Evolutionary conservation across 768 basidiomycete species (phyloP).

Genomic region (Kwoniella botswanensis): DNA sequence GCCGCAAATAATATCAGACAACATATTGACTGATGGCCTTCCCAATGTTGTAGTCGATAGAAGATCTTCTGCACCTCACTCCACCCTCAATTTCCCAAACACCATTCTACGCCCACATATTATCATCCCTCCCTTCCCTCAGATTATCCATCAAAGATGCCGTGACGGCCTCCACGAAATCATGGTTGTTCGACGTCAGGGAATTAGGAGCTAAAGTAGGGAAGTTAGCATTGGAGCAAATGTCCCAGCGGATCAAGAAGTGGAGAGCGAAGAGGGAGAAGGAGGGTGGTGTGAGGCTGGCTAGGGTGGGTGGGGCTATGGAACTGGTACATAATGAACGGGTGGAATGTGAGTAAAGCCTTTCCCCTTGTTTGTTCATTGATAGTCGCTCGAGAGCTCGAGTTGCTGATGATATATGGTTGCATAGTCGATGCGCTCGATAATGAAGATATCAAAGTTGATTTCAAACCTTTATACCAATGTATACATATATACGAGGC

Average conservation of each 20-base stretch:
- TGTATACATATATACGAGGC: constrained; percentile 96
- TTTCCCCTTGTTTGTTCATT: neutral
- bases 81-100: constrained; percentile 87
- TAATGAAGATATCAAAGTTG: constrained; percentile 82
- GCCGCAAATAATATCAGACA: no score
- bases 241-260: constrained; percentile 78
- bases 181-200: constrained; percentile 94
- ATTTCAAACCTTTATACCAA: constrained; percentile 93
- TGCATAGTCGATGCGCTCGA: constrained; percentile 84
- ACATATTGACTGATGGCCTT: no score
- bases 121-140: constrained; percentile 88
- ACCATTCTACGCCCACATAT: constrained; percentile 86
- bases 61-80: constrained; percentile 91
- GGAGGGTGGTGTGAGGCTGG: constrained; percentile 75
- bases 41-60: constrained; percentile 70
- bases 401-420: neutral
- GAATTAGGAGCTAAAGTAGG: constrained; percentile 87
- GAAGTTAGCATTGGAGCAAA: constrained; percentile 81
- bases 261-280: constrained; percentile 85
- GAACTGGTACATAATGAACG: constrained; percentile 92
- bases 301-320: constrained; percentile 86
- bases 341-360: constrained; percentile 76
- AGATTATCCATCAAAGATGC: constrained; percentile 88
- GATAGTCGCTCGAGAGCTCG: neutral
- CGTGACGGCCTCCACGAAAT: constrained; percentile 91